Base-by-base conservation (phyloP, 805 yeast species). In the Lipomyces spencermartinsiae region DNA sequence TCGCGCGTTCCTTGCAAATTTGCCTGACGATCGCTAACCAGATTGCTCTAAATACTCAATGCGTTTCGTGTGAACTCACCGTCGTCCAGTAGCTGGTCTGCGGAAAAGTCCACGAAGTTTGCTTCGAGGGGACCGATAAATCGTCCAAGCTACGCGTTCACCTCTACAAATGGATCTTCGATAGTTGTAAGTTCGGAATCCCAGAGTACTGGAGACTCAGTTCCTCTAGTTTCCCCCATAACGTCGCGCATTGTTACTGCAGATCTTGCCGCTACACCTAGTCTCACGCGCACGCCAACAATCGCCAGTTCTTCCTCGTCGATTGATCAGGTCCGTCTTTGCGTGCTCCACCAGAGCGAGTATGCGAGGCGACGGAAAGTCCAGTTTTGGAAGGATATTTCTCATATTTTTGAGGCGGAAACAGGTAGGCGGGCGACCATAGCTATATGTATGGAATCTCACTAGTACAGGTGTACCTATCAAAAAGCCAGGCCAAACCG, bases 71-170 rank as follows among this genome's bases (percentile, higher is more conserved):
- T 16, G 33, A 22, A 53, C 56, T 53, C 56, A 53, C 56, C 19
- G 33, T 53, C 56, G 2, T 53, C 56, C 56, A 53, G 56, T 25
- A 25, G 29, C 49, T 39, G 3, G 19, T 53, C 56, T 53, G 56
- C 16, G 56, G 56, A 22, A 53, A 19, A 53, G 33, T 53, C 56
- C 56, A 10, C 56, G 56, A 53, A 53, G 56, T 53, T 53, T 16
- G 56, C 33, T 33, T 4, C 33, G 19, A 53, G 33, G 33, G 56
- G 33, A 9, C 16, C 16, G 56, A 53, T 14, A 53, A 53, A 53
- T 25, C 56, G 56, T 53, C 56, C 8, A 53, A 22, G 56, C 56
- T 53, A 53, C 56, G 2, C 33, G 54, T 22, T 25, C 56, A 53
- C 33, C 4, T 1, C 56, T 53, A 25, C 56, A 53, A 53, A 53